These are phyloP conservation scores for Striga asiatica DNA, from an alignment of 257 asterid genomes.

Conservation along the genomic window DNA sequence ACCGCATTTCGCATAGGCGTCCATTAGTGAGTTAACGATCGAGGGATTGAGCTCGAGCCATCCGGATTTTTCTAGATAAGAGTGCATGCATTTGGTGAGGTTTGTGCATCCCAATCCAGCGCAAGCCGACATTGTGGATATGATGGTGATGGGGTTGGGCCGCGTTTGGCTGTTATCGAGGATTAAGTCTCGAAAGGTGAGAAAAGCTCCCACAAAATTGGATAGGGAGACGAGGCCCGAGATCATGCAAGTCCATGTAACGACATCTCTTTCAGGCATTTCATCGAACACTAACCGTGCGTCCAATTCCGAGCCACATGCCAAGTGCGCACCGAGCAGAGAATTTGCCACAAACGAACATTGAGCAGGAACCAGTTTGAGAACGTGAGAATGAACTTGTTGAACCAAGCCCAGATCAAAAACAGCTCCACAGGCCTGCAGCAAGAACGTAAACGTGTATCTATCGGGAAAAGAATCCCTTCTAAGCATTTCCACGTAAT, in stretches of 20 bases:
- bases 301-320: constrained; percentile 10
- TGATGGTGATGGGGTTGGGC: constrained; percentile 27
- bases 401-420: constrained; percentile 17
- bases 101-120: constrained; percentile 32
- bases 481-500: constrained; percentile 24
- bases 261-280: constrained; percentile 41
- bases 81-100: constrained; percentile 31
- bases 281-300: constrained; percentile 35
- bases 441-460: constrained; percentile 43
- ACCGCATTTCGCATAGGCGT: constrained; percentile 46
- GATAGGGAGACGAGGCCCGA: constrained; percentile 39
- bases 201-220: constrained; percentile 20
- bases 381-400: constrained; percentile 24
- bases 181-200: constrained; percentile 17
- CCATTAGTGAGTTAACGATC: constrained; percentile 30
- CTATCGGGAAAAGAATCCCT: constrained; percentile 22
- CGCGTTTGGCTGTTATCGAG: constrained; percentile 1
- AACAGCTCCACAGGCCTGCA: constrained; percentile 25
- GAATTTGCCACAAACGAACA: constrained; percentile 24
- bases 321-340: constrained; percentile 14
- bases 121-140: constrained; percentile 39
- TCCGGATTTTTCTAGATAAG: constrained; percentile 30
- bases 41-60: constrained; percentile 28
- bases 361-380: constrained; percentile 14
- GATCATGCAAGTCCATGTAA: constrained; percentile 43